Conservation (phyloP, 805 yeast species). For the Suhomyces xylopsoci region DNA sequence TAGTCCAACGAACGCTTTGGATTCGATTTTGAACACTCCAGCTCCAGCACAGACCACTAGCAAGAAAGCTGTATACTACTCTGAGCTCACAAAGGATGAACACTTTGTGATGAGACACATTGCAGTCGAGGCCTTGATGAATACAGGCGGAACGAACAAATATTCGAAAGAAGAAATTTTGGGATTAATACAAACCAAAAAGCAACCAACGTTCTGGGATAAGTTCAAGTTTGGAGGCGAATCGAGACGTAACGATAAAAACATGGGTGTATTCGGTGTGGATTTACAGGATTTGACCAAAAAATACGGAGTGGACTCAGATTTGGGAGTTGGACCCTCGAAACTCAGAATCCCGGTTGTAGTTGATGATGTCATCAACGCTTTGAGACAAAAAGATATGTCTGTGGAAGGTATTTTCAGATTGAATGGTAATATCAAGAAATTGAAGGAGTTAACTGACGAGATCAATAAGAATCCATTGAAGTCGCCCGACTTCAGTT, state of each 20-base stretch:
- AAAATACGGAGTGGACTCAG: constrained; percentile 77
- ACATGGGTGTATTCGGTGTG: constrained; percentile 64
- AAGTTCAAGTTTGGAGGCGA: constrained; percentile 42
- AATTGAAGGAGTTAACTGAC: constrained; percentile 69
- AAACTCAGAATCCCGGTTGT: constrained; percentile 79
- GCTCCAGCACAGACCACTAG: not conserved
- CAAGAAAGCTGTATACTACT: constrained; percentile 49
- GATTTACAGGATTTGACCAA: constrained; percentile 68
- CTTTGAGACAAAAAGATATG: constrained; percentile 87
- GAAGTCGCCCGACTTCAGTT: constrained; percentile 63
- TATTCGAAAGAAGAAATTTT: constrained; percentile 36
- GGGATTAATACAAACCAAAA: constrained; percentile 41
- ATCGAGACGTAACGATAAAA: constrained; percentile 21
- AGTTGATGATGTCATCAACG: constrained; percentile 79
- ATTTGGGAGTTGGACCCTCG: constrained; percentile 78
- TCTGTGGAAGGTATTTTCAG: constrained; percentile 96
- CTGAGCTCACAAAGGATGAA: constrained; percentile 59
- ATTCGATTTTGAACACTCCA: constrained; percentile 9
- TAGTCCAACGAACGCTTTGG: constrained; percentile 11
- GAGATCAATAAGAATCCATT: constrained; percentile 72
- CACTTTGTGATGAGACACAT: constrained; percentile 57
- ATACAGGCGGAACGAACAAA: constrained; percentile 17
- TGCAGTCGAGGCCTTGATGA: constrained; percentile 52
- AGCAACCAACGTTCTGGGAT: constrained; percentile 51
- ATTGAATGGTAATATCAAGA: constrained; percentile 90